Evolutionary conservation across 116 monocot species (phyloP).

Genomic region (Papilionanthe hybrid): DNA sequence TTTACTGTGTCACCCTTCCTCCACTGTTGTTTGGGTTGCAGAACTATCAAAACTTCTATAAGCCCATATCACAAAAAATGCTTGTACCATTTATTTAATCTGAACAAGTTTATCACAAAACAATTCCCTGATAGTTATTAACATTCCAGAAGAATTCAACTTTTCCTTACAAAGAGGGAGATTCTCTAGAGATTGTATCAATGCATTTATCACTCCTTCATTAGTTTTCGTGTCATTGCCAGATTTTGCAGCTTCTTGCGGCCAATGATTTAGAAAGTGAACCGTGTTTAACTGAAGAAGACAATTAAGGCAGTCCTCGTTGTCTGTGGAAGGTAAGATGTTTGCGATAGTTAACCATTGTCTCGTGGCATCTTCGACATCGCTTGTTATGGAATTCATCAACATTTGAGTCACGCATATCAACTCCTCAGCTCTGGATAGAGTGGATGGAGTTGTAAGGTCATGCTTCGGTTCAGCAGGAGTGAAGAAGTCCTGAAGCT

Average conservation of each 20-base stretch:
- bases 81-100: constrained; percentile 31
- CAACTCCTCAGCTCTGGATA: no score
- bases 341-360: constrained; percentile 26
- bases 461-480: no score
- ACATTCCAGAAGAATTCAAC: constrained; percentile 34
- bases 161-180: constrained; percentile 39
- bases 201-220: constrained; percentile 38
- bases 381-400: no score
- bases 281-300: constrained; percentile 65
- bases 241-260: constrained; percentile 33
- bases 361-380: constrained; percentile 15
- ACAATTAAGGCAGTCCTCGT: constrained; percentile 46
- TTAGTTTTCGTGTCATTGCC: constrained; percentile 12
- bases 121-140: constrained; percentile 30
- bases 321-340: constrained; percentile 48
- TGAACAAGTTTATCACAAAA: constrained; percentile 15
- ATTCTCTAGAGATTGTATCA: constrained; percentile 43
- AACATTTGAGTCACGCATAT: no score
- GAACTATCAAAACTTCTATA: no score
- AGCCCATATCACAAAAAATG: constrained; percentile 40
- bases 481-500: no score
- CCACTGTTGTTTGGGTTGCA: no score
- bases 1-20: no score
- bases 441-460: no score
- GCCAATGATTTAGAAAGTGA: constrained; percentile 53